Evolutionary conservation across 805 yeast genomes (phyloP), one percentile per base, ranked within the genome.

Genomic region (Starmerella lactis-condensi): DNA sequence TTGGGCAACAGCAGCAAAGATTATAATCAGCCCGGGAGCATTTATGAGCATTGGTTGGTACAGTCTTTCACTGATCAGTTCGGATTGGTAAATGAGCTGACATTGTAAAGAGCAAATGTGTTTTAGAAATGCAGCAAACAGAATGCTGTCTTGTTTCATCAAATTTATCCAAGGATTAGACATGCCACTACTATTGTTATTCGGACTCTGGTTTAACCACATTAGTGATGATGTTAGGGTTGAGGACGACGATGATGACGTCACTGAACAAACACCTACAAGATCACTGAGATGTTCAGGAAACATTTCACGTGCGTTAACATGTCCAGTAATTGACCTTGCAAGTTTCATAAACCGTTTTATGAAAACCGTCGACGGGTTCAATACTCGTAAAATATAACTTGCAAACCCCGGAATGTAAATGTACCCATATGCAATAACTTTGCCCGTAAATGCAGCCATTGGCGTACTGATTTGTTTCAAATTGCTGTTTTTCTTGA

Each of bases 361-460:
- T 6, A 16, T 10, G 6, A 11, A 6, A 21, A 9, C 22, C 17
- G 10, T 9, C 8, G 27, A 15, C 10, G 13, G 10, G 9, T 12
- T 9, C 6, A 26, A 15, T 58, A 42, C 32, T n/a, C 42, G 40
- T 13, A 57, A 40, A 10, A 57, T 38, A 8, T 45, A 72, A 30
- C 60, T 60, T 12, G 75, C 66, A 4, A 73, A 63, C 17, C 64
- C 59, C 0, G 72, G 69, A 3, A 72, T 51, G 37, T 60, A 54
- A 47, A 65, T 64, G 39, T 62, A 75, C 3, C 69, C 56, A 44
- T 69, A 67, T 1, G 82, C 82, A 47, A 75, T 64, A 3, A 71
- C 63, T 44, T 75, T 75, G 5, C 85, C 85, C 9, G 69, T 56
- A 41, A 75, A 73, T 3, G 81, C 79, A 15, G 69, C 59, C 14